Percentiles rank a stretch among this genome's conserved stretches.
Evolutionary conservation across 306 rosid genomes (phyloP).

Genomic region (Dalbergia cochinchinensis): DNA sequence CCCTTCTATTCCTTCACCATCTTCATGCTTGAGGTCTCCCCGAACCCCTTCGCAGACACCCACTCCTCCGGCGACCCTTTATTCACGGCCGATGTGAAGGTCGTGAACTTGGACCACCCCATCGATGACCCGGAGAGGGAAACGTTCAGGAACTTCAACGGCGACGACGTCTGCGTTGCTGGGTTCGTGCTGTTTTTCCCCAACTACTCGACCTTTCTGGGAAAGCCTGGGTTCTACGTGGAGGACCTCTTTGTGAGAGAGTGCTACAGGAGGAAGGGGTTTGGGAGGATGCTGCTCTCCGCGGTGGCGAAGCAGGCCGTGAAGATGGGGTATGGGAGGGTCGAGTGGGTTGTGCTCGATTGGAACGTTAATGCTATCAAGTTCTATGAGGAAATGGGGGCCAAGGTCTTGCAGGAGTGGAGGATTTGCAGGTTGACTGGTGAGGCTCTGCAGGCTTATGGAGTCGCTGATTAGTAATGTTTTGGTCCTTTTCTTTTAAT

Average conservation of each 20-base stretch:
- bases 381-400: conserved; percentile 87
- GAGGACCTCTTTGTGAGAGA: conserved; percentile 88
- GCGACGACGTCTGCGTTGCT: conserved; percentile 52
- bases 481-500: too few species aligned
- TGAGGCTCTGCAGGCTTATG: conserved; percentile 70
- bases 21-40: conserved; percentile 81
- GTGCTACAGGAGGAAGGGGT: conserved; percentile 80
- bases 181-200: conserved; percentile 88
- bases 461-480: conserved; percentile 29
- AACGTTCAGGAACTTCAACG: conserved; percentile 43
- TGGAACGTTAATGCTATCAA: conserved; percentile 81
- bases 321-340: conserved; percentile 89
- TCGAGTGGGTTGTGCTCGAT: conserved; percentile 90
- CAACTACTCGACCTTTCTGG: conserved; percentile 69
- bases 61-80: conserved; percentile 13
- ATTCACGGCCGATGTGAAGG: conserved; percentile 51
- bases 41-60: conserved; percentile 53
- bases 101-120: conserved; percentile 60
- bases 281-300: conserved; percentile 70
- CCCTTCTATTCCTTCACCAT: conserved; percentile 87
- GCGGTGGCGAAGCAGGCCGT: conserved; percentile 91
- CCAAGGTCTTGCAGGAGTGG: conserved; percentile 76
- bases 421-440: conserved; percentile 86
- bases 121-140: conserved; percentile 68
- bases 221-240: conserved; percentile 78